Evolutionary conservation across 2,329 filamentous ascomycete genomes (phyloP), one percentile per base, ranked within the genome.

Genomic region (Pestalotiopsis sp.): DNA sequence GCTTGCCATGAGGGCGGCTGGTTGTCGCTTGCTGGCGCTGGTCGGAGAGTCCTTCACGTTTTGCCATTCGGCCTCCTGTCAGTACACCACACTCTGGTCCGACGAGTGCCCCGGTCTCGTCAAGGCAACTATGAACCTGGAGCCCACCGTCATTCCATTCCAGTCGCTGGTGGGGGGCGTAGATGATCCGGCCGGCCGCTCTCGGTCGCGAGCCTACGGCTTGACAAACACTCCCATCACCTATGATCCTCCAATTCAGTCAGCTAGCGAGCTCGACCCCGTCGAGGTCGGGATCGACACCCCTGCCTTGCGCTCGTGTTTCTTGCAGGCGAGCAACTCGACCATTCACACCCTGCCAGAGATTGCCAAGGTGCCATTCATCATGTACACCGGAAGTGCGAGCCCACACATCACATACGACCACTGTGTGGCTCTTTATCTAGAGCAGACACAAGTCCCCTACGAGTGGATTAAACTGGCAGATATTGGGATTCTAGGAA

Each of bases 381-480:
- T 67, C 49, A 67, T 67, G 65, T 69, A 64, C 27, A 69, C 68
- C 17, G 68, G 49, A 14, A 64, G 59, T 27, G 68, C 68, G 4
- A 66, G 65, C 17, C 68, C 68, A 7, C 68, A 69, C 36, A 60
- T 64, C n/a, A 65, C 68, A 1, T 69, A 69, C 45, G 68, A 69
- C n/a, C 68, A 69, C 27, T 69, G 68, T 59, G 64, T 69, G 12
- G 60, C 60, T 13, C 49, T 64, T 14, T 69, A 67, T 13, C 23
- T 69, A 25, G 59, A 67, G n/a, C 68, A 69, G 25, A 65, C 65
- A 9, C 64, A 65, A 9, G 68, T 69, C 7, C 41, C 68, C 27
- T 57, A 66, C 11, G 49, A 58, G 38, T 69, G 68, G 68, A 64
- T 63, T 36, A 66, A 69, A 36, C n/a, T 69, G 45, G 27, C 31